A percentile compares a stretch with the other conserved stretches of the same genome.
Evolutionary conservation across 2,329 filamentous ascomycete species (phyloP).

Genomic region (Neonectria coccinea): DNA sequence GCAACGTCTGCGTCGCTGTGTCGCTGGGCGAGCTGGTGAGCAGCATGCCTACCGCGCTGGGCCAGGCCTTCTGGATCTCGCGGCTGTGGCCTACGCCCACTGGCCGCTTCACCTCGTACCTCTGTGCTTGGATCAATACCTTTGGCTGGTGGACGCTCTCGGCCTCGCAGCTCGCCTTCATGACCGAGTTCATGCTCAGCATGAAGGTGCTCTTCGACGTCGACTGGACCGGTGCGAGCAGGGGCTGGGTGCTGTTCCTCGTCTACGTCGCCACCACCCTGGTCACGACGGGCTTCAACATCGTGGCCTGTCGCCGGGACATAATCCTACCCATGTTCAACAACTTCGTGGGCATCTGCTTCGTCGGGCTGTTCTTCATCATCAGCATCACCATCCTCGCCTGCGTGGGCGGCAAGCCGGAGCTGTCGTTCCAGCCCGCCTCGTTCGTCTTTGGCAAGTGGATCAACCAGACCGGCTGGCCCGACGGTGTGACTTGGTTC

Average conservation of each 20-base stretch:
- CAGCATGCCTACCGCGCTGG: slow-evolving; percentile 70
- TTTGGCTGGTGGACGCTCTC: slow-evolving; percentile 70
- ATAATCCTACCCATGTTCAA: slow-evolving; percentile 61
- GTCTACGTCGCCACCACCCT: slow-evolving; percentile 64
- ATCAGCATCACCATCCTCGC: slow-evolving; percentile 64
- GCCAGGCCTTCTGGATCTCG: slow-evolving; percentile 68
- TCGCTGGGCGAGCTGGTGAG: slow-evolving; percentile 68
- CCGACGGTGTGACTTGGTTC: slow-evolving; percentile 68
- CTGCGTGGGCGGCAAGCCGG: slow-evolving; percentile 59
- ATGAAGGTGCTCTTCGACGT: slow-evolving; percentile 66
- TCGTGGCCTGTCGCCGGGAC: slow-evolving; percentile 61
- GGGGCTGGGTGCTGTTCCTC: slow-evolving; percentile 67
- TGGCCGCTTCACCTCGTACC: slow-evolving; percentile 65
- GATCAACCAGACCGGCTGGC: slow-evolving; percentile 62
- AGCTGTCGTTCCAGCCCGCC: slow-evolving; percentile 60
- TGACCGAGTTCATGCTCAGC: slow-evolving; percentile 68
- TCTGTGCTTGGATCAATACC: slow-evolving; percentile 71
- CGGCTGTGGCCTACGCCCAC: slow-evolving; percentile 50
- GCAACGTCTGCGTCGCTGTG: slow-evolving; percentile 65
- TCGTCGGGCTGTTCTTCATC: slow-evolving; percentile 63
- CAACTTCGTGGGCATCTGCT: slow-evolving; percentile 66
- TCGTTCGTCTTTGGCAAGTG: slow-evolving; percentile 65
- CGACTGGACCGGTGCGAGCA: slow-evolving; percentile 57
- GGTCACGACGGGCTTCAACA: slow-evolving; percentile 62
- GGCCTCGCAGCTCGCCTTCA: slow-evolving; percentile 67